A percentile compares a stretch with the other conserved stretches of the same genome.
These are phyloP conservation scores for Suillus plorans DNA, from an alignment of 768 basidiomycete genomes.

Conservation along the genomic window DNA sequence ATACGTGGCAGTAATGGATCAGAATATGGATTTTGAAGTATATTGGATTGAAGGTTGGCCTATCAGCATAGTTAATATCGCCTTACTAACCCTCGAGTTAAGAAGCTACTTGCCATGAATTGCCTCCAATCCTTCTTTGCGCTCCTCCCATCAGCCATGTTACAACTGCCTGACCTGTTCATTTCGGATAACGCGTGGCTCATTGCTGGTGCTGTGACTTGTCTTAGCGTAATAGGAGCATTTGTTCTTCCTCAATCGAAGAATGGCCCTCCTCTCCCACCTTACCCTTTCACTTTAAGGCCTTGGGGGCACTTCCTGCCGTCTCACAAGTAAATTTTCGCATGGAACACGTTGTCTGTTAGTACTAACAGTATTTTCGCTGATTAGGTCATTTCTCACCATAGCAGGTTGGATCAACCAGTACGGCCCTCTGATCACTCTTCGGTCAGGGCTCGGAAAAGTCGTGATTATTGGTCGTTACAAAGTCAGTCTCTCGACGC, in stretches of 20 bases:
- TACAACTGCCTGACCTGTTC: neutral
- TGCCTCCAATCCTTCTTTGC: neutral
- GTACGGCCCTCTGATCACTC: neutral
- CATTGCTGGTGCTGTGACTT: neutral
- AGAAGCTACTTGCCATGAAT: neutral
- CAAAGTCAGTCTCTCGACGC: neutral
- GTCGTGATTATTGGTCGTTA: neutral
- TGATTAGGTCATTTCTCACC: neutral
- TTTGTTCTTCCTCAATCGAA: neutral
- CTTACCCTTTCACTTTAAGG: neutral
- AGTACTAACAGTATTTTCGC: neutral
- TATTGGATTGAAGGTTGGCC: neutral
- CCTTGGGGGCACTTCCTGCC: neutral
- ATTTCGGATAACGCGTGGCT: neutral
- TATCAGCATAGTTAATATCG: neutral
- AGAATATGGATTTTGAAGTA: neutral
- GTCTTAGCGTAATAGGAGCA: neutral
- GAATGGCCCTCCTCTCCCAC: neutral
- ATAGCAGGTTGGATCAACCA: neutral
- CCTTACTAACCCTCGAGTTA: neutral
- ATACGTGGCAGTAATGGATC: neutral
- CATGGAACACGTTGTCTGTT: neutral
- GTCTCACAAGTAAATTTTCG: neutral
- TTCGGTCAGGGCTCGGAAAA: neutral
- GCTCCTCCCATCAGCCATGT: neutral